Evolutionary conservation across 2,329 filamentous ascomycete genomes (phyloP).

Genomic region (Verticillium nonalfalfae): DNA sequence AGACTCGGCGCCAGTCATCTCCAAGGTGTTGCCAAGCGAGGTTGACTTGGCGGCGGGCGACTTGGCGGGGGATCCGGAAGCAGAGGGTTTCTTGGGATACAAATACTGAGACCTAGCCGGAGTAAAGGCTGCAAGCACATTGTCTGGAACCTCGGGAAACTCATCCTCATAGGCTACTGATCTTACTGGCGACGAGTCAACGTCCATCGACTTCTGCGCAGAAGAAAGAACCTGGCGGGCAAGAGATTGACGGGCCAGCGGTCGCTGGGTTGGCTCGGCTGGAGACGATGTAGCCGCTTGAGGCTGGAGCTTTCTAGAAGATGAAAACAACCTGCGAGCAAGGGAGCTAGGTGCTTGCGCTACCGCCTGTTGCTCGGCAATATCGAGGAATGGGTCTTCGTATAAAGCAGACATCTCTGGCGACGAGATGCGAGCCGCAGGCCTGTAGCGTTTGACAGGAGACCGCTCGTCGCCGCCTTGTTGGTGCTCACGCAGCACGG

Average conservation of each 20-base stretch:
- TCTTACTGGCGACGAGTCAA: not conserved
- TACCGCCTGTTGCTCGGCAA: not conserved
- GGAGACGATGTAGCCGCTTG: not conserved
- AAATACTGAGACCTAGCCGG: not conserved
- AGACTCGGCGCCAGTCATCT: no score
- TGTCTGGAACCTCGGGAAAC: slow-evolving; percentile 46
- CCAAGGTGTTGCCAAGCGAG: no score
- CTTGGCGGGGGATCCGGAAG: not conserved
- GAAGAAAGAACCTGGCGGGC: not conserved
- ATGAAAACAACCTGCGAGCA: not conserved
- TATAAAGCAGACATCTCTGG: not conserved
- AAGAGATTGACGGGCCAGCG: not conserved
- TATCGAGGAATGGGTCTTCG: not conserved
- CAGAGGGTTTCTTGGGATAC: not conserved
- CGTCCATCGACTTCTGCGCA: not conserved
- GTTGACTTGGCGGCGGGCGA: not conserved
- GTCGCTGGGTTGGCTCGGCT: not conserved
- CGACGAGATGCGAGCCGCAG: not conserved
- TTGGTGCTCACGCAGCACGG: slow-evolving; percentile 26
- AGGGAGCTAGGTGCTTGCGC: not conserved
- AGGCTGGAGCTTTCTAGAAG: not conserved
- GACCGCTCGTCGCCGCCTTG: not conserved
- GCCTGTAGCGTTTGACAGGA: not conserved
- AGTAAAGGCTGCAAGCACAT: not conserved
- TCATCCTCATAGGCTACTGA: slow-evolving; percentile 43